Conservation (phyloP, 805 yeast genomes). For the Kurtzmaniella fragi region DNA sequence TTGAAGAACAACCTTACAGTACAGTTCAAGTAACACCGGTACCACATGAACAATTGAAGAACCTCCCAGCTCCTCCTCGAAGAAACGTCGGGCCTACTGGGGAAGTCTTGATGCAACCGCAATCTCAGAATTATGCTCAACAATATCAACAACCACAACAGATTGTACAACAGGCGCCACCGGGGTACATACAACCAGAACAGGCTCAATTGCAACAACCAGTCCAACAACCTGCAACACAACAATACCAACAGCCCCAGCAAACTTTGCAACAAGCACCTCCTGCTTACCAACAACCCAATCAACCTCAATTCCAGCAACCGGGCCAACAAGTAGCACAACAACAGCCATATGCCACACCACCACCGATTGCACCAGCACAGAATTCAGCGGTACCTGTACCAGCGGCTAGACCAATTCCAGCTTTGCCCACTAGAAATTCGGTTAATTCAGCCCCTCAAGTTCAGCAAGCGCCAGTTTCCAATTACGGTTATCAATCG, state of each 20-base stretch:
- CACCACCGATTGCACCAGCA: not conserved
- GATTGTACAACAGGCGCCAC: slow-evolving; percentile 5
- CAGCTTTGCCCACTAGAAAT: not conserved
- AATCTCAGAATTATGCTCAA: slow-evolving; percentile 6
- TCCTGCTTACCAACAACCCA: slow-evolving; percentile 8
- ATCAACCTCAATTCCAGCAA: slow-evolving; percentile 7
- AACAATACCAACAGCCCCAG: not conserved
- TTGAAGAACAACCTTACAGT: not conserved
- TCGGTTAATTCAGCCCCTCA: not conserved
- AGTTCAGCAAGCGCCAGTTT: too few species aligned
- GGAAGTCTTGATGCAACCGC: slow-evolving; percentile 14
- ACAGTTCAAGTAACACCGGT: slow-evolving; percentile 8
- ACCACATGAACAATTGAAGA: slow-evolving; percentile 18
- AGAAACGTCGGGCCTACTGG: slow-evolving; percentile 30
- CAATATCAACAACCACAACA: slow-evolving; percentile 7
- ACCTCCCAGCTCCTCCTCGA: slow-evolving; percentile 43
- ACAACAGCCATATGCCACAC: slow-evolving; percentile 17
- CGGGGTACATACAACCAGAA: slow-evolving; percentile 3
- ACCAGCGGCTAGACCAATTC: slow-evolving; percentile 12
- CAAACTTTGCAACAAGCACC: not conserved
- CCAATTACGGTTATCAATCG: not conserved
- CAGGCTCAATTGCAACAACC: slow-evolving; percentile 1
- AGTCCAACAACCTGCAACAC: not conserved
- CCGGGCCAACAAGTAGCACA: slow-evolving; percentile 13
- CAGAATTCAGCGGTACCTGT: slow-evolving; percentile 3